These are phyloP conservation scores for Intubia oerlemansii DNA, from an alignment of 2,329 filamentous ascomycete genomes.

Conservation along the genomic window DNA sequence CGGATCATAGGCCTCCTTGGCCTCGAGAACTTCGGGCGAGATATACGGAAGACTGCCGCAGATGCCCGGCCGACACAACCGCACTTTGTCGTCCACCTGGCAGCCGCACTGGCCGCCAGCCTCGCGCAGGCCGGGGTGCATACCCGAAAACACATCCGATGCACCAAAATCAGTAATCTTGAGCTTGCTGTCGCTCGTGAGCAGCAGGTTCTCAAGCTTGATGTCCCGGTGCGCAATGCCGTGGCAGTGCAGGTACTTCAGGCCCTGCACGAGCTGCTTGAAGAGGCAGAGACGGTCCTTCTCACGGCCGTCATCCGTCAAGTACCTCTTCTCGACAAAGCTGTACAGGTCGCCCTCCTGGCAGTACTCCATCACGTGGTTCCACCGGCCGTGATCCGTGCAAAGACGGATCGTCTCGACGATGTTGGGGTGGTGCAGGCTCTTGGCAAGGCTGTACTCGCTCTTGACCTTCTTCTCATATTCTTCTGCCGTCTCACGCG, in stretches of 20 bases:
- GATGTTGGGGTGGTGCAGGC: slow-evolving; percentile 69
- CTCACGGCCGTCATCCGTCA: slow-evolving; percentile 39
- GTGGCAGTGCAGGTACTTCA: slow-evolving; percentile 61
- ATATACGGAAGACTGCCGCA: slow-evolving; percentile 77
- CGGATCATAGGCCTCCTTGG: slow-evolving; percentile 45
- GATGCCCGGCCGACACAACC: slow-evolving; percentile 56
- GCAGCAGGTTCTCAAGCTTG: slow-evolving; percentile 70
- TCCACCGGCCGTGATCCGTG: slow-evolving; percentile 55
- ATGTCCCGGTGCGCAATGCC: slow-evolving; percentile 83
- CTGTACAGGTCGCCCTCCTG: slow-evolving; percentile 60
- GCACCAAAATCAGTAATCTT: slow-evolving; percentile 90
- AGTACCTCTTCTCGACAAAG: slow-evolving; percentile 49
- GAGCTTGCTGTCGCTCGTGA: slow-evolving; percentile 58
- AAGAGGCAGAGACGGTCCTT: slow-evolving; percentile 64
- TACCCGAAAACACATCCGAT: slow-evolving; percentile 65
- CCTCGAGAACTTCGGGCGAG: slow-evolving; percentile 61
- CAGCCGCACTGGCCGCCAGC: slow-evolving; percentile 53
- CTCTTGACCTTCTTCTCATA: slow-evolving; percentile 83
- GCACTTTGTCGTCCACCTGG: slow-evolving; percentile 46
- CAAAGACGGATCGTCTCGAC: slow-evolving; percentile 63
- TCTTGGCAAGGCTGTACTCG: slow-evolving; percentile 74
- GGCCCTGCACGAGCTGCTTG: slow-evolving; percentile 69
- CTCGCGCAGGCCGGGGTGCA: slow-evolving; percentile 56
- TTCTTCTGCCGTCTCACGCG: slow-evolving; percentile 46
- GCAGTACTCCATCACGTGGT: slow-evolving; percentile 89